Evolutionary conservation across 2,329 filamentous ascomycete species (phyloP).

Genomic region (Xylariaceae sp.): DNA sequence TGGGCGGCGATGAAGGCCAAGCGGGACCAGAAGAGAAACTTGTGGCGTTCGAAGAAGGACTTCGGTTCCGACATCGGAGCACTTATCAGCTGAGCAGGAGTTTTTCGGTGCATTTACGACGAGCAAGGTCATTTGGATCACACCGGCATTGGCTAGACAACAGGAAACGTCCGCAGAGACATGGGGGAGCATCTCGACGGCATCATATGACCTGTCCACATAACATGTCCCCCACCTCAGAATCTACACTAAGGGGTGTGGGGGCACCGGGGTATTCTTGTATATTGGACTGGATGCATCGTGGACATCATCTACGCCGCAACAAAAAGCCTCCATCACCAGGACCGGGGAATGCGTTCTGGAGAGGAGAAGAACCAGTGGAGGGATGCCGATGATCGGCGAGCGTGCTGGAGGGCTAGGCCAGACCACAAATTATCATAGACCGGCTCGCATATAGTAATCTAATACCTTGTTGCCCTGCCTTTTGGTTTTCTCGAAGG

Average conservation of each 20-base stretch:
- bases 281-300: too few relatives aligned
- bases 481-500: too few relatives aligned
- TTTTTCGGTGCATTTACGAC: conserved; percentile 14
- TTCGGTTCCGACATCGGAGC: conserved; percentile 40
- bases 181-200: conserved; percentile 11
- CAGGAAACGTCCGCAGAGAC: conserved; percentile 17
- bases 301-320: too few relatives aligned
- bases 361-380: neutral
- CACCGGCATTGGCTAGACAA: too few relatives aligned
- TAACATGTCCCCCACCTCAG: too few relatives aligned
- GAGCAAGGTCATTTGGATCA: too few relatives aligned
- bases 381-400: conserved; percentile 3
- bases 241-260: too few relatives aligned
- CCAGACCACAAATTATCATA: conserved; percentile 20
- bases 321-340: neutral
- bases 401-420: conserved; percentile 7
- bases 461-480: too few relatives aligned
- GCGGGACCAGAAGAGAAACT: conserved; percentile 58
- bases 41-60: conserved; percentile 57
- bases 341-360: neutral
- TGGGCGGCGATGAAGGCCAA: conserved; percentile 66
- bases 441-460: conserved; percentile 23
- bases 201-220: too few relatives aligned
- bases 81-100: conserved; percentile 32
- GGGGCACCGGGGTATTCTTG: too few relatives aligned